Evolutionary conservation across 2,329 filamentous ascomycete species (phyloP), one percentile per base, ranked within the genome.

Genomic region (Westerdykella ornata): DNA sequence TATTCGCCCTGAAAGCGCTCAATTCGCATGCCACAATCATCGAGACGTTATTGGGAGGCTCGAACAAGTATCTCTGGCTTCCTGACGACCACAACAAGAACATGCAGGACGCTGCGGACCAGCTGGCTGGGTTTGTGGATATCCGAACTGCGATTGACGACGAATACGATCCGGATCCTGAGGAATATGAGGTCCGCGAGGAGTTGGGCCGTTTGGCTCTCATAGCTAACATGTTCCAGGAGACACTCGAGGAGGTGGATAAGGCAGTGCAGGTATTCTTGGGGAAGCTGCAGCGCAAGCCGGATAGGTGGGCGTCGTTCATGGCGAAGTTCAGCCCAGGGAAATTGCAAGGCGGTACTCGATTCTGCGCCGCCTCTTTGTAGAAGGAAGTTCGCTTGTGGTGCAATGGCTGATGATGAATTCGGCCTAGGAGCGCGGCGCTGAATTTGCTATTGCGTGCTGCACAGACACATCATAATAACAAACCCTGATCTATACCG

Each of bases 1-100:
- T 16, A 6, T 31, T 49, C 9, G 44, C 46, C 28, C 39, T 44
- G 11, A 28, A 43, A 12, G 28, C 44, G 12, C 37, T 49, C 15
- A 44, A 37, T 28, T 15, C 32, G 12, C 22, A 26, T 8, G 22
- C 22, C 22, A 26, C 8, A 8, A 26, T 26, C 22, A 26, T 26
- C 22, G 12, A 26, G 22, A 11, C 4, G 3, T 7, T 26, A 4
- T 11, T 26, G 7, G 22, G 12, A 26, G 31, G 26, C 5, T 13
- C 42, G 22, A 18, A 36, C 12, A 35, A 44, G 14, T 33, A 39
- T 2, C 15, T 35, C 5, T 36, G 30, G 14, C 17, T 42, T 2
- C 37, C 43, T 2, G 37, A 46, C 16, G 12, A 14, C 11, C 39
- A 42, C 7, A 15, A 28, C 17, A 13, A 11, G 5, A 30, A 15